Evolutionary conservation across 2,329 filamentous ascomycete genomes (phyloP), one percentile per base, ranked within the genome.

Genomic region (Fusarium udum): DNA sequence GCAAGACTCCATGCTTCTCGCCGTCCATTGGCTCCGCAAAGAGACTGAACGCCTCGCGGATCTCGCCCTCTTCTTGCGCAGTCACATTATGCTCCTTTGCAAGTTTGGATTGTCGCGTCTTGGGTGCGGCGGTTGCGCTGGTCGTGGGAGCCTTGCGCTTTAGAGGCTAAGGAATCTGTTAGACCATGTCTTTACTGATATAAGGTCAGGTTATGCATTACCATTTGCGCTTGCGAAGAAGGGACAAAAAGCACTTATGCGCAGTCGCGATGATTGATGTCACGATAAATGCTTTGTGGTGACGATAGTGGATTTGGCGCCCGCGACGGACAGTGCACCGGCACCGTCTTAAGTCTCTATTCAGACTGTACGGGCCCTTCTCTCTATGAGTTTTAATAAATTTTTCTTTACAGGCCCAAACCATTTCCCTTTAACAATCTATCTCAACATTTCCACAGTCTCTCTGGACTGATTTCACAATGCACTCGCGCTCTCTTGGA

Each of bases 41-140:
- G 13, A 98, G 88, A 28, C 89, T 87, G 82, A 96, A 98, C 20
- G 95, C 95, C 82, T 98, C 95, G 78, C 90, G 91, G 79, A 99
- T 97, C 84, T 98, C 95, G 75, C 89, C 88, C 84, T 98, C 95
- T 83, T 98, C 92, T 73, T 92, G 90, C 45, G 91, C 92, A 20
- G 90, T 92, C 79, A 98, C 90, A 81, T 95, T 92, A 87, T 98
- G 91, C 80, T 97, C 94, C 84, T 95, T 95, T 36, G 95, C 95
- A 77, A 98, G 93, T 82, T 95, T 97, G 67, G 95, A 97, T 78
- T 90, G 91, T 71, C 93, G 92, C 58, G 78, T 72, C 79, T 80
- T 84, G 61, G 80, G 75, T 57, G 79, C 75, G 28, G 79, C 61
- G 36, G 79, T 64, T 59, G 69, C 73, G 57, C 67, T 61, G 26